Conservation (phyloP, 2,329 filamentous ascomycete species). For the Macrophomina tecta region DNA sequence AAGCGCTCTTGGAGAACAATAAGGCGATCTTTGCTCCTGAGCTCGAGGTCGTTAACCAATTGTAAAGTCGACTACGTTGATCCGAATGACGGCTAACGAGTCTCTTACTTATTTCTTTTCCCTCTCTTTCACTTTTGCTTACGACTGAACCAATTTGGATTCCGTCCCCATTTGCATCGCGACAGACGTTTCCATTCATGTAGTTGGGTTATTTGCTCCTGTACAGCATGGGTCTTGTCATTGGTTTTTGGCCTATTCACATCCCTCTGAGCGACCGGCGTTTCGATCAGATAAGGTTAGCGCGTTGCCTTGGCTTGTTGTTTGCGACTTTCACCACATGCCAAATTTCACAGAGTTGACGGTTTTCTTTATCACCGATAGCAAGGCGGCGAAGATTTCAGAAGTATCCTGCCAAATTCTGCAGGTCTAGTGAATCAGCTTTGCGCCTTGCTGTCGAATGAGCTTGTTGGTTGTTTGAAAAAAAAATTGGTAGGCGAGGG, state of each 20-base stretch:
- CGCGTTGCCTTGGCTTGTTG: slow-evolving; percentile 9
- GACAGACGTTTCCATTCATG: slow-evolving; percentile 13
- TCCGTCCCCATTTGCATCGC: slow-evolving; percentile 14
- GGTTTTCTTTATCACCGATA: not conserved
- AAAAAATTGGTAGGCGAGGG: slow-evolving; percentile 15
- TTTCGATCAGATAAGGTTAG: slow-evolving; percentile 18
- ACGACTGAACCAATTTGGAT: slow-evolving; percentile 21
- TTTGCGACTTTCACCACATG: slow-evolving; percentile 1
- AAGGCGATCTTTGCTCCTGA: slow-evolving; percentile 71
- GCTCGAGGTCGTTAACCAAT: slow-evolving; percentile 9
- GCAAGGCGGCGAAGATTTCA: slow-evolving; percentile 3
- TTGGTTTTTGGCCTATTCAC: not conserved
- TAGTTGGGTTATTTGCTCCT: slow-evolving; percentile 18
- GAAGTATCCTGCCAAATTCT: not conserved
- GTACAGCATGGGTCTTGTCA: slow-evolving; percentile 22
- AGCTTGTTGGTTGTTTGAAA: slow-evolving; percentile 5
- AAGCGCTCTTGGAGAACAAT: slow-evolving; percentile 91
- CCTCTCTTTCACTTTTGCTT: slow-evolving; percentile 8
- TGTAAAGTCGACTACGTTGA: slow-evolving; percentile 19
- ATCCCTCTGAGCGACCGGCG: slow-evolving; percentile 20
- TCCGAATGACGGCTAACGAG: slow-evolving; percentile 17
- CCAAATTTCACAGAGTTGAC: slow-evolving; percentile 2
- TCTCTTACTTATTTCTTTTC: slow-evolving; percentile 3
- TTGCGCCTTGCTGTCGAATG: slow-evolving; percentile 8
- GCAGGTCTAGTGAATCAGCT: slow-evolving; percentile 9